Conservation (phyloP, 148 eudicot species). For the Talinum fruticosum region DNA sequence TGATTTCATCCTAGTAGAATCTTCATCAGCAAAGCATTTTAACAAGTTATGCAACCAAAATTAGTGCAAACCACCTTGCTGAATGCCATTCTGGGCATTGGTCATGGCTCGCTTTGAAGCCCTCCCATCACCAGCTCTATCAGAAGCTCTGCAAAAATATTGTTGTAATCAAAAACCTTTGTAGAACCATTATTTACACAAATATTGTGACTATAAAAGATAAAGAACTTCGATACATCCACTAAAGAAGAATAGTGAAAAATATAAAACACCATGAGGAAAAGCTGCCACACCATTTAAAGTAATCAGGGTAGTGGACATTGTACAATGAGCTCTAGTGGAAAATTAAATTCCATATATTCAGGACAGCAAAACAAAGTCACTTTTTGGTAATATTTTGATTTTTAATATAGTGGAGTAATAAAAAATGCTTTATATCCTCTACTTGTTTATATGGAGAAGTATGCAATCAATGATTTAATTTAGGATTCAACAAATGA, state of each 20-base stretch:
- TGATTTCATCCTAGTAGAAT: too few species aligned
- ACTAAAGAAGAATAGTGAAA: neutral
- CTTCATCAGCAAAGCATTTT: neutral
- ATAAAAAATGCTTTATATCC: too few species aligned
- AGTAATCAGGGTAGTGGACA: neutral
- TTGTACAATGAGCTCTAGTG: too few species aligned
- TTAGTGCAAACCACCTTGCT: slow-evolving; percentile 43
- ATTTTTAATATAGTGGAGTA: too few species aligned
- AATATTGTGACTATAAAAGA: neutral
- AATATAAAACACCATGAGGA: neutral
- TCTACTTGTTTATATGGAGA: neutral
- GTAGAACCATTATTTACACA: neutral
- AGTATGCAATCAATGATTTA: neutral
- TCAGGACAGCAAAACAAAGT: too few species aligned
- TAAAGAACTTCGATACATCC: neutral
- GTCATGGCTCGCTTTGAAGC: slow-evolving; percentile 62
- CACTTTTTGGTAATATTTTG: too few species aligned
- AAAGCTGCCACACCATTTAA: neutral
- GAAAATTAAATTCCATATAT: too few species aligned
- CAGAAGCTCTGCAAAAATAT: slow-evolving; percentile 54
- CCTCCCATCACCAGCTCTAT: slow-evolving; percentile 57
- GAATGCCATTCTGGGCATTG: slow-evolving; percentile 40
- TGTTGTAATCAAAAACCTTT: neutral
- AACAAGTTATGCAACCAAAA: neutral
- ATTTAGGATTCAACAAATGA: too few species aligned